Conservation (phyloP, 2,329 filamentous ascomycete genomes). For the Paraconiothyrium brasiliense region DNA sequence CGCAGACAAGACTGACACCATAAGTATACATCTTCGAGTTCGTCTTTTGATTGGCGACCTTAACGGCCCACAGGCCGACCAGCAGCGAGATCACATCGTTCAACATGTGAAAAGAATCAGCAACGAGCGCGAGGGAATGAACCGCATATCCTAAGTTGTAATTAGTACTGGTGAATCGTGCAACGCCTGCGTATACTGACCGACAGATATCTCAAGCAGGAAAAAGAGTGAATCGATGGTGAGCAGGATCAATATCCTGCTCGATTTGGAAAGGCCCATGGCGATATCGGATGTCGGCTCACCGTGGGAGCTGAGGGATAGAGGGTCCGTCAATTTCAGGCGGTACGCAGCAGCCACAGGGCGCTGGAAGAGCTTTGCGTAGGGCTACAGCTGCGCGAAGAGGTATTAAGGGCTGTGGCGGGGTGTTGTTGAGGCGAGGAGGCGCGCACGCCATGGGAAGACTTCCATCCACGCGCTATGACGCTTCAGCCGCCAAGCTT, state of each 20-base stretch:
- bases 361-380: background rate
- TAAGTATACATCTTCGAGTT: slow-evolving; percentile 92
- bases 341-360: slow-evolving; percentile 10
- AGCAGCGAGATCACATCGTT: slow-evolving; percentile 96
- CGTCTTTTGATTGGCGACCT: slow-evolving; percentile 81
- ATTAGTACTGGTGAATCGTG: slow-evolving; percentile 15
- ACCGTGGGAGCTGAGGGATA: background rate
- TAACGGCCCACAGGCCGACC: slow-evolving; percentile 95
- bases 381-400: slow-evolving; percentile 9
- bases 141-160: slow-evolving; percentile 73
- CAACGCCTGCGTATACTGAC: slow-evolving; percentile 45
- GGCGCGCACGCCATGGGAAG: background rate
- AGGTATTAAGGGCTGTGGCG: background rate
- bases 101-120: slow-evolving; percentile 98
- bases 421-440: slow-evolving; percentile 1
- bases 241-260: slow-evolving; percentile 91
- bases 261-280: slow-evolving; percentile 92
- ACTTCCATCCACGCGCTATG: slow-evolving; percentile 3
- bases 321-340: background rate
- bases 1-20: slow-evolving; percentile 70
- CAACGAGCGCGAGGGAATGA: slow-evolving; percentile 90
- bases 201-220: slow-evolving; percentile 83
- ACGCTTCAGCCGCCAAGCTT: slow-evolving; percentile 1
- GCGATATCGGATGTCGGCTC: slow-evolving; percentile 28
- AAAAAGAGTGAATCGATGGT: slow-evolving; percentile 91